These are phyloP conservation scores for Desmodesmus armatus DNA, from an alignment of 139 green algal genomes.

Conservation along the genomic window DNA sequence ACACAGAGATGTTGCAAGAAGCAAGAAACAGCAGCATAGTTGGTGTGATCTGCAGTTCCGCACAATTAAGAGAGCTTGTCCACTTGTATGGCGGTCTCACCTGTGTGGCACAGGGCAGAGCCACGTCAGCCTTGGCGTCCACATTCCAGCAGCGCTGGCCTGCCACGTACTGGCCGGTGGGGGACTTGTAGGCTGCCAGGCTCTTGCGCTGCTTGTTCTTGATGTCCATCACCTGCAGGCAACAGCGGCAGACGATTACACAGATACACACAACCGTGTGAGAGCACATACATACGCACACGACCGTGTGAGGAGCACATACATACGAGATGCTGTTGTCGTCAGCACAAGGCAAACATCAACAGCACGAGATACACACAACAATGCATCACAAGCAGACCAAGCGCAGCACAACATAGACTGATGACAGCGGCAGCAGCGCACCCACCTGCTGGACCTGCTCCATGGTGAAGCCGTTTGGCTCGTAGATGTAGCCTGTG, in stretches of 20 bases:
- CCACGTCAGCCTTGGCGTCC: slow-evolving; percentile 70
- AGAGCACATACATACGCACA: no score
- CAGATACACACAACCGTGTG: no score
- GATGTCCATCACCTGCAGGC: slow-evolving; percentile 53
- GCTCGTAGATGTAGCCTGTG: slow-evolving; percentile 68
- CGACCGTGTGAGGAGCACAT: background rate
- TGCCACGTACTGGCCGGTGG: slow-evolving; percentile 62
- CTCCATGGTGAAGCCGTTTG: slow-evolving; percentile 76
- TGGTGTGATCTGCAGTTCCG: no score
- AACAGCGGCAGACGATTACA: no score
- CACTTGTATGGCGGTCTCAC: no score
- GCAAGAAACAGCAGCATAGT: background rate
- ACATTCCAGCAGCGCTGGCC: slow-evolving; percentile 77
- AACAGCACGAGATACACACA: background rate
- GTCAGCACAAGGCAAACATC: background rate
- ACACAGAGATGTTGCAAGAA: background rate
- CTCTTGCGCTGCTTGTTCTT: slow-evolving; percentile 63
- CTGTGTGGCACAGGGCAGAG: slow-evolving; percentile 84
- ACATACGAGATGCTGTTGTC: background rate
- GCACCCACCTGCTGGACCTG: slow-evolving; percentile 45
- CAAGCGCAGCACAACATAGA: background rate
- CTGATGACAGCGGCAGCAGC: background rate
- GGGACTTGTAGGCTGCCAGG: slow-evolving; percentile 43
- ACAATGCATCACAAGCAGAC: background rate
- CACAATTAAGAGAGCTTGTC: no score